Conservation (phyloP, 352 stramenopile genomes). For the Phytophthora multivora region DNA sequence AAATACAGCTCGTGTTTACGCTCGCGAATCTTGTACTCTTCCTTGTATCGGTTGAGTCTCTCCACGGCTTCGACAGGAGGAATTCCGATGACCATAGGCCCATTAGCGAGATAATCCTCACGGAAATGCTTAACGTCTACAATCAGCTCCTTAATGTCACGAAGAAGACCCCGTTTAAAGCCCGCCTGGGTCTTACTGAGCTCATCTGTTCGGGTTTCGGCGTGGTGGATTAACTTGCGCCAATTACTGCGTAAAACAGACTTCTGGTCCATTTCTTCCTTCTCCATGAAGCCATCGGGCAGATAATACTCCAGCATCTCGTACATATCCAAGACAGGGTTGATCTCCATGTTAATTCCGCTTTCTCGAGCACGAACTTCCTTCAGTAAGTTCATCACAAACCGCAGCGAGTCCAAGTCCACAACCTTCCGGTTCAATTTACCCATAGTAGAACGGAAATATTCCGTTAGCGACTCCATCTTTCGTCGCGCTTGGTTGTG, state of each 20-base stretch:
- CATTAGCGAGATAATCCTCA: conserved; percentile 96
- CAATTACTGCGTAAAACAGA: conserved; percentile 97
- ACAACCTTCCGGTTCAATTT: conserved; percentile 95
- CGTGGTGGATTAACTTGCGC: conserved; percentile 97
- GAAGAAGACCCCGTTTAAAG: conserved; percentile 96
- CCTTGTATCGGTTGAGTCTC: conserved; percentile 96
- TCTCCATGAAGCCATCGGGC: conserved; percentile 97
- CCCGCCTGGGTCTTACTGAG: conserved; percentile 94
- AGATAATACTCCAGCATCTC: conserved; percentile 96
- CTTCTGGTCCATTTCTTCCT: conserved; percentile 99
- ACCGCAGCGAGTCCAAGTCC: conserved; percentile 96
- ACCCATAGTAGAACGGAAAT: conserved; percentile 94
- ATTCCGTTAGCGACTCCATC: conserved; percentile 96
- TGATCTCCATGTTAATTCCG: conserved; percentile 98
- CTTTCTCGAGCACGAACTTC: conserved; percentile 97
- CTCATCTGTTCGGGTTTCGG: conserved; percentile 94
- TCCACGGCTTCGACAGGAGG: conserved; percentile 96
- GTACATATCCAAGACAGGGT: conserved; percentile 99
- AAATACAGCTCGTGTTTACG: conserved; percentile 98
- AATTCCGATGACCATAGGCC: conserved; percentile 97
- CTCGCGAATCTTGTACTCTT: conserved; percentile 97
- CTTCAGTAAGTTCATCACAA: conserved; percentile 98
- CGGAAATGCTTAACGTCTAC: conserved; percentile 96
- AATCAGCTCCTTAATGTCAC: conserved; percentile 97
- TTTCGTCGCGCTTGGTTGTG: conserved; percentile 93